Evolutionary conservation across 148 eudicot species (phyloP), one percentile per base, ranked within the genome.

Genomic region (Chenopodium album): DNA sequence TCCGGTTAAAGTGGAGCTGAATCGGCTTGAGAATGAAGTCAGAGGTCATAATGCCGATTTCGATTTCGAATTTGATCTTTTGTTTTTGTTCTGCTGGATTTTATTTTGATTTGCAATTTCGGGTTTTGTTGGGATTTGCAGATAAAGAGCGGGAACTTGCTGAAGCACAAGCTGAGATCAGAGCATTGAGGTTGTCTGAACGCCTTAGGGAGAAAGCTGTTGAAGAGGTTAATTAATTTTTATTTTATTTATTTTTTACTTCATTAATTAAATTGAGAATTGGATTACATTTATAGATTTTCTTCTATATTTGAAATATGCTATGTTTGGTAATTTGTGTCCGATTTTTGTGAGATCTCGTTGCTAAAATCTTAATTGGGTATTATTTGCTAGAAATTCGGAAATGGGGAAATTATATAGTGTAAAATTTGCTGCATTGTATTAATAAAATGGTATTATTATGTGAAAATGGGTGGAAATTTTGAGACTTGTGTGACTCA

Each of bases 1-100:
- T 95, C 99, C 99, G 90, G 95, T 95, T 80, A 93, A 89, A 84
- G 75, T 95, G 66, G 99, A 95, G 90, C 91, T 95, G 26, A 95
- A 93, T 88, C 93, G 99, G 22, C 85, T 95, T 70, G 99, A 95
- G 85, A 95, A 95, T 83, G 99, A 92, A 87, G 97, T 91, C 54
- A 88, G 92, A 90, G 98, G 98, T 95, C 62, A 85, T 85, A 77
- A 54, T 85, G 84, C 75, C 32, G 50, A 62, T 73, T 83, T 80
- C 70, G 90, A 88, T 90, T 88, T 75, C n/a, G 17, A 8, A 5
- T 62, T 22, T 37, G 48, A 2, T 4, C 32, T 66, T 3, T 59
- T 0, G 23, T 13, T 56, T 56, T 37, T 70, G 20, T 20, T 23
- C 34, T 60, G 34, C 80, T 62, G 62, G 72, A 1, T 16, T 79